A percentile compares a stretch with the other conserved stretches of the same genome.
Evolutionary conservation across 768 basidiomycete species (phyloP).

Genomic region (Phallus indusiatus): DNA sequence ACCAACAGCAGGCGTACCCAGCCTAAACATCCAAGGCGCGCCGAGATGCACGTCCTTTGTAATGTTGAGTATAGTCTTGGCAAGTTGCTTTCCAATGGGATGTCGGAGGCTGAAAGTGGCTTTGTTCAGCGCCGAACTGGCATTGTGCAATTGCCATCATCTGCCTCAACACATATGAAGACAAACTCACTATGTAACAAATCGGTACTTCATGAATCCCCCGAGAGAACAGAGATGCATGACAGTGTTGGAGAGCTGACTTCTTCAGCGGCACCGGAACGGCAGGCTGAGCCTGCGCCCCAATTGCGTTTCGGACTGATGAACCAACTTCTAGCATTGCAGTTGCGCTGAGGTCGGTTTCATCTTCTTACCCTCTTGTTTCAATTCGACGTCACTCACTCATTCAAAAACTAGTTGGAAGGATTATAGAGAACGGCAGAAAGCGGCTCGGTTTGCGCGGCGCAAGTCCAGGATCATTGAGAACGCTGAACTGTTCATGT

Average conservation of each 20-base stretch:
- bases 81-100: conserved; percentile 49
- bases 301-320: conserved; percentile 93
- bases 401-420: conserved; percentile 31
- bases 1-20: no score
- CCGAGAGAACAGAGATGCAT: background rate
- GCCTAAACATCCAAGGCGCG: no score
- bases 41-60: no score
- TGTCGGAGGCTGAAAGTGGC: conserved; percentile 46
- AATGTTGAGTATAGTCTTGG: no score
- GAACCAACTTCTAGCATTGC: conserved; percentile 98
- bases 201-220: background rate
- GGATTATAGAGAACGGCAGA: conserved; percentile 48
- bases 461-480: conserved; percentile 43
- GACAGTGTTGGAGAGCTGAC: background rate
- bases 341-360: conserved; percentile 73
- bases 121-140: conserved; percentile 27
- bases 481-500: conserved; percentile 83
- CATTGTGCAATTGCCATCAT: conserved; percentile 30
- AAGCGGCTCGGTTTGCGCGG: conserved; percentile 36
- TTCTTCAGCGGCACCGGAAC: background rate
- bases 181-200: conserved; percentile 3
- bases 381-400: conserved; percentile 1
- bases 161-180: conserved; percentile 51
- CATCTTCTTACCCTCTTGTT: conserved; percentile 3
- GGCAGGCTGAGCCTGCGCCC: conserved; percentile 16